Evolutionary conservation across 805 yeast species (phyloP), one percentile per base, ranked within the genome.

Genomic region (Pichia cephalocereana): DNA sequence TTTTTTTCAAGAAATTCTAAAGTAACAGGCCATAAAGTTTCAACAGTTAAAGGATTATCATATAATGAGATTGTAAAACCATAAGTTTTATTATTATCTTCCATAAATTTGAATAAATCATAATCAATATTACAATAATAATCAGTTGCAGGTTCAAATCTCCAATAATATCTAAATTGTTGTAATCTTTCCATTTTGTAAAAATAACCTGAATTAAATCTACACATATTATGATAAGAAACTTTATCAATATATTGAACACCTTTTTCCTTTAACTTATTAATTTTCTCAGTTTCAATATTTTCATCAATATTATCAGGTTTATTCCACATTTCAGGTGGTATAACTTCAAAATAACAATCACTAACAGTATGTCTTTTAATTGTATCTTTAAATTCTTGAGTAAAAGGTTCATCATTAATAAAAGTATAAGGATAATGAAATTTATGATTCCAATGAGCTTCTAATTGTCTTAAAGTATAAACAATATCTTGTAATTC

Each of bases 391-490:
- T 70, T 83, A 65, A 93, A 91, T 57, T 86, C 91, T 1, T 84
- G 85, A 31, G 80, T 72, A 66, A 91, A 93, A 37, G 72, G 78
- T 51, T 80, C 85, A 63, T 91, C 96, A 65, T 88, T 89, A 55
- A 91, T 74, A 62, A 91, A 93, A 30, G 90, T 89, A 91, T 96
- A 91, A 49, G 95, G 96, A 61, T 91, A 91, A 54, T 86, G 76
- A 69, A 71, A 89, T 49, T 84, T 75, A 34, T 71, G 67, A 70
- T 91, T 91, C 76, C 91, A 91, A 47, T 74, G 71, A 27, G 66
- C 65, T 61, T 87, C 95, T 41, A 88, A 74, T 54, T 75, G 77
- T 53, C 66, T 62, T 48, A 88, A 79, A 2, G 95, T 75, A 19
- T 62, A 61, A 8, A 77, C 64, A 31, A 88, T 71, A 2, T 68